phyloP scores from a whole-genome alignment of 495 filamentous ascomycete genomes.

The Xeromyces bisporus region DNA sequence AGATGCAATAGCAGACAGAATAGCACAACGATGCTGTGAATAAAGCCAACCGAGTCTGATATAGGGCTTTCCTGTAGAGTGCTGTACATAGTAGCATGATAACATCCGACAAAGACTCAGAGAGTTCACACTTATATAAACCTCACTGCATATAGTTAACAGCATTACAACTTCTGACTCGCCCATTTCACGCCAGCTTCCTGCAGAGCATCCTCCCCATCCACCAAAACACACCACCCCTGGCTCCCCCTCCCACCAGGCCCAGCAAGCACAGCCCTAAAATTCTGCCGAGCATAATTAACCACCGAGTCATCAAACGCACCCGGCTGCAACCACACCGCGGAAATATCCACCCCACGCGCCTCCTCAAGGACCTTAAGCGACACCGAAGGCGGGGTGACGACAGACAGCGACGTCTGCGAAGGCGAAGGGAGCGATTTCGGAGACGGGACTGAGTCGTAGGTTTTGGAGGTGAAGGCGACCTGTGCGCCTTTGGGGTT shows the following conservation, averaged over 20 bases:
- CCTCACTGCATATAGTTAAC: conserved; percentile 7
- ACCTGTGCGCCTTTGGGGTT: conserved; percentile 57
- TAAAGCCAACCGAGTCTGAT: too few relatives aligned
- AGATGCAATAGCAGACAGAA: too few relatives aligned
- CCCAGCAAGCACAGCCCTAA: conserved; percentile 54
- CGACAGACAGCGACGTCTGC: conserved; percentile 62
- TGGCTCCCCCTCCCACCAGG: conserved; percentile 49
- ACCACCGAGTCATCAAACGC: conserved; percentile 62
- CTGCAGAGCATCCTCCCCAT: conserved; percentile 58
- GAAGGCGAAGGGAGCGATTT: conserved; percentile 41
- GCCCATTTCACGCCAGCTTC: conserved; percentile 38
- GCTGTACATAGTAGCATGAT: too few relatives aligned
- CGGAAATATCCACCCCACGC: conserved; percentile 55
- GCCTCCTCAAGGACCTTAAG: conserved; percentile 55
- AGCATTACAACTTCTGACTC: conserved; percentile 12
- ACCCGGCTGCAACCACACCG: conserved; percentile 87
- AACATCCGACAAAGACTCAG: too few relatives aligned
- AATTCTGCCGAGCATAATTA: conserved; percentile 44
- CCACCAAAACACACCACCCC: conserved; percentile 85
- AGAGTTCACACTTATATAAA: conserved; percentile 1
- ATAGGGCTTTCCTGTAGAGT: too few relatives aligned
- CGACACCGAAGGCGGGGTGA: conserved; percentile 71
- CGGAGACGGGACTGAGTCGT: conserved; percentile 50
- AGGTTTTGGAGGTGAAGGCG: conserved; percentile 30
- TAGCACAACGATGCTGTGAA: too few relatives aligned